Conservation (phyloP, 495 filamentous ascomycete genomes). For the Talaromyces liani region DNA sequence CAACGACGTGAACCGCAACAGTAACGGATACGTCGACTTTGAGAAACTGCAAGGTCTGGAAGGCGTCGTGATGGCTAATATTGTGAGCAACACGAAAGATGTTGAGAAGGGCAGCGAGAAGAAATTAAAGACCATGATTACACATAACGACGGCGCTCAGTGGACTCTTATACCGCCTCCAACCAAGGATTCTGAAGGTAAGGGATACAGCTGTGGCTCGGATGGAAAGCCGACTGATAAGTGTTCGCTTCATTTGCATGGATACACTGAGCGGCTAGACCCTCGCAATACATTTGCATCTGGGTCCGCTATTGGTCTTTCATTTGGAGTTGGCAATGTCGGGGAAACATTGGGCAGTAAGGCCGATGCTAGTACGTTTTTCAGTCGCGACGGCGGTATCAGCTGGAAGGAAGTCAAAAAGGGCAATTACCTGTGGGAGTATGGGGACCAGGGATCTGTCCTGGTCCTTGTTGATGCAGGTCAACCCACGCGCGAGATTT, state of each 20-base stretch:
- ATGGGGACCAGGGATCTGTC: constrained; percentile 86
- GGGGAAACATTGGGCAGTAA: constrained; percentile 53
- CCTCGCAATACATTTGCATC: constrained; percentile 78
- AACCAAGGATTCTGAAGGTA: constrained; percentile 57
- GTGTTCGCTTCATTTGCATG: constrained; percentile 87
- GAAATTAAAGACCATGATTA: constrained; percentile 80
- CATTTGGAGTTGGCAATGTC: constrained; percentile 89
- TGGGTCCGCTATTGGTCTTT: constrained; percentile 78
- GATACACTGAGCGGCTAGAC: constrained; percentile 83
- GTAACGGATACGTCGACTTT: constrained; percentile 78
- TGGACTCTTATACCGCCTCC: constrained; percentile 73
- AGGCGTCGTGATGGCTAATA: constrained; percentile 80
- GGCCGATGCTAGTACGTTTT: constrained; percentile 72
- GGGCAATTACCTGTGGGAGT: constrained; percentile 85
- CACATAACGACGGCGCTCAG: constrained; percentile 88
- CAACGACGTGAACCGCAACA: constrained; percentile 67
- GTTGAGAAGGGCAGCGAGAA: constrained; percentile 59
- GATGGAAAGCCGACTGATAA: constrained; percentile 42
- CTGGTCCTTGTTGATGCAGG: constrained; percentile 70
- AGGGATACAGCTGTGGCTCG: constrained; percentile 59
- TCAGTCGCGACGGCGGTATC: constrained; percentile 82
- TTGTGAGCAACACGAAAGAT: constrained; percentile 64
- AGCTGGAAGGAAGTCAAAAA: constrained; percentile 78
- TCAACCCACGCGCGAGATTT: constrained; percentile 57
- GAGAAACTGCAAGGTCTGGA: constrained; percentile 91